phyloP scores from a whole-genome alignment of 2,329 filamentous ascomycete genomes.

The Ophiocordyceps camponoti-leonardi region DNA sequence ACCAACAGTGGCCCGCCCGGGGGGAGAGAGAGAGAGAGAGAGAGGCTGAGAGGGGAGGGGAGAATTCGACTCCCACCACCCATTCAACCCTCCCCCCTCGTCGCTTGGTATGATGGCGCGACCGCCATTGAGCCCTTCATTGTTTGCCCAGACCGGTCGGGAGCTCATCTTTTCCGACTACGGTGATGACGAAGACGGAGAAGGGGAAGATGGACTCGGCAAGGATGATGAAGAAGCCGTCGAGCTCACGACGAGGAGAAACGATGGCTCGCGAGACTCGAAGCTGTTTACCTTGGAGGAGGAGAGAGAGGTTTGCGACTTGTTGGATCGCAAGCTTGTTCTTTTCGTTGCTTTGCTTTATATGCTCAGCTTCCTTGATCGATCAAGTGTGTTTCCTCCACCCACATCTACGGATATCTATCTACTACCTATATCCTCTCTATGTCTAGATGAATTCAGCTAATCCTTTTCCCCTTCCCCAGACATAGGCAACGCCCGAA shows the following conservation, averaged over 20 bases:
- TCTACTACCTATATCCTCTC: not conserved
- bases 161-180: conserved; percentile 18
- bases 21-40: no score
- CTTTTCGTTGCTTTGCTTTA: conserved; percentile 70
- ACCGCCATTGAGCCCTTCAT: conserved; percentile 12
- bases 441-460: not conserved
- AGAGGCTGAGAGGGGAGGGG: not conserved
- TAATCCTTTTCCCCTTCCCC: not conserved
- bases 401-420: not conserved
- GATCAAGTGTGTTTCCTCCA: conserved; percentile 49
- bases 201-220: conserved; percentile 9
- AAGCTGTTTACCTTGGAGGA: conserved; percentile 48
- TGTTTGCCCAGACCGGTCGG: conserved; percentile 21
- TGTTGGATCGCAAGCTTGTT: conserved; percentile 63
- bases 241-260: conserved; percentile 9
- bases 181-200: conserved; percentile 7
- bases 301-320: conserved; percentile 51
- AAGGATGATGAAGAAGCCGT: conserved; percentile 8
- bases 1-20: no score
- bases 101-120: not conserved
- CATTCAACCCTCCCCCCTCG: no score
- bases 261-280: conserved; percentile 2
- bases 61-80: not conserved
- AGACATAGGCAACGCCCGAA: conserved; percentile 47
- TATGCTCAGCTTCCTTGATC: conserved; percentile 69